A percentile compares a stretch with the other conserved stretches of the same genome.
Evolutionary conservation across 257 asterid genomes (phyloP).

Genomic region (Penstemon newberryi): DNA sequence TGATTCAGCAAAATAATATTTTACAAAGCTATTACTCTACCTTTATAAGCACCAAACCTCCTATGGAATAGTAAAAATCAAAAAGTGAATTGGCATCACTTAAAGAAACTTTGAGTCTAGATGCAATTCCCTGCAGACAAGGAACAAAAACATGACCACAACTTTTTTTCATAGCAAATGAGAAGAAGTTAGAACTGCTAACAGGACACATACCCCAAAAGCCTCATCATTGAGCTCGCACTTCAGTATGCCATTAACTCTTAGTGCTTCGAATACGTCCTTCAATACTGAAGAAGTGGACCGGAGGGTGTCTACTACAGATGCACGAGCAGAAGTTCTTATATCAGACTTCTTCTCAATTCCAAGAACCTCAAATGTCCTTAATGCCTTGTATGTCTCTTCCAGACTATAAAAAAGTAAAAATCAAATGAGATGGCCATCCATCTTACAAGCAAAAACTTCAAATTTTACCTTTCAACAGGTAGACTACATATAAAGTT

Average conservation of each 20-base stretch:
- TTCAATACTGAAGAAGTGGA: conserved; percentile 59
- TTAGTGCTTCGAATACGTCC: conserved; percentile 69
- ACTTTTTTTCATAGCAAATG: conserved; percentile 5
- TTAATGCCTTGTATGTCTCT: conserved; percentile 76
- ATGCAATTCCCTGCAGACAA: conserved; percentile 57
- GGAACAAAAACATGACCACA: conserved; percentile 12
- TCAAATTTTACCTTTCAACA: background rate
- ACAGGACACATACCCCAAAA: conserved; percentile 49
- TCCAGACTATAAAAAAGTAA: conserved; percentile 58
- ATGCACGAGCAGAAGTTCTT: conserved; percentile 54
- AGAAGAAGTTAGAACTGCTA: conserved; percentile 1
- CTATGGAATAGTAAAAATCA: conserved; percentile 69
- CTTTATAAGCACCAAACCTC: conserved; percentile 74
- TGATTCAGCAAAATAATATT: background rate
- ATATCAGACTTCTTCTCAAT: conserved; percentile 54
- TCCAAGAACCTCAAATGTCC: conserved; percentile 82
- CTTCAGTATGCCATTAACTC: conserved; percentile 65
- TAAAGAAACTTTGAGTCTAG: conserved; percentile 60
- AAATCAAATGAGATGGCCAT: conserved; percentile 23
- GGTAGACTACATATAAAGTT: too few relatives aligned
- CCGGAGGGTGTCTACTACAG: conserved; percentile 56
- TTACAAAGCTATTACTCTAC: conserved; percentile 33
- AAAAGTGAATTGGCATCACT: conserved; percentile 58
- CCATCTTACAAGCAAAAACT: conserved; percentile 20
- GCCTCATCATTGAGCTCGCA: conserved; percentile 61